Conservation (phyloP, 2,329 filamentous ascomycete species). For the Paraphoma chrysanthemicola region DNA sequence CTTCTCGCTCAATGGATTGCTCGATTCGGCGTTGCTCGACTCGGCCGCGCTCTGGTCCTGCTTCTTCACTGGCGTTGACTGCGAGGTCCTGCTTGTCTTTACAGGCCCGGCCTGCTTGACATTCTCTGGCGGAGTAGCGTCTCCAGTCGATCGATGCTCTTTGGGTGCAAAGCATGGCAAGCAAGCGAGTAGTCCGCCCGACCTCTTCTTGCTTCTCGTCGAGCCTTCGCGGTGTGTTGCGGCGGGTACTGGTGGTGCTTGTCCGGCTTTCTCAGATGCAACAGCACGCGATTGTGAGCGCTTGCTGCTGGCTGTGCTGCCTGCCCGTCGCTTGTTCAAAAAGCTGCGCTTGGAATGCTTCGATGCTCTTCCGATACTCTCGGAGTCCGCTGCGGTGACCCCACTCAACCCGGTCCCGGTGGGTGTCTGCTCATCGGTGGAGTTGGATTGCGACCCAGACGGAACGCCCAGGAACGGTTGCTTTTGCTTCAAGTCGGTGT, state of each 20-base stretch:
- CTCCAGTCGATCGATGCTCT: conserved; percentile 54
- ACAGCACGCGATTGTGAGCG: conserved; percentile 49
- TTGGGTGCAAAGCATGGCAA: conserved; percentile 74
- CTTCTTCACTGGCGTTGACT: conserved; percentile 56
- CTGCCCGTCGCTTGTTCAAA: conserved; percentile 52
- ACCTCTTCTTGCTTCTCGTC: conserved; percentile 52
- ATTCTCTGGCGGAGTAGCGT: conserved; percentile 55
- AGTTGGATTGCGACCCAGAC: conserved; percentile 37
- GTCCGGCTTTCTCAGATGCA: conserved; percentile 50
- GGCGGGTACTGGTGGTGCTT: conserved; percentile 38
- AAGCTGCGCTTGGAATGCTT: conserved; percentile 55
- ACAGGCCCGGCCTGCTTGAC: conserved; percentile 49
- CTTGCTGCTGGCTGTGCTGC: conserved; percentile 56
- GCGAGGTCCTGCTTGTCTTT: conserved; percentile 51
- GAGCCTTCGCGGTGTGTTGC: conserved; percentile 41
- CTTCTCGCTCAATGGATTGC: conserved; percentile 56
- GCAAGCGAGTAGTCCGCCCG: conserved; percentile 55
- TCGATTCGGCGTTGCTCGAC: conserved; percentile 54
- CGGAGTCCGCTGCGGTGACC: conserved; percentile 53
- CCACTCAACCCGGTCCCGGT: conserved; percentile 52
- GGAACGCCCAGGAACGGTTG: conserved; percentile 47
- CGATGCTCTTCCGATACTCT: conserved; percentile 54
- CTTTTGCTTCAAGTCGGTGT: conserved; percentile 43
- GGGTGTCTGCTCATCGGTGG: conserved; percentile 36
- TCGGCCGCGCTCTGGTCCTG: conserved; percentile 48